A percentile compares a stretch with the other conserved stretches of the same genome.
Conservation (phyloP, 352 stramenopile genomes). For the Phytopythium kandeliae region DNA sequence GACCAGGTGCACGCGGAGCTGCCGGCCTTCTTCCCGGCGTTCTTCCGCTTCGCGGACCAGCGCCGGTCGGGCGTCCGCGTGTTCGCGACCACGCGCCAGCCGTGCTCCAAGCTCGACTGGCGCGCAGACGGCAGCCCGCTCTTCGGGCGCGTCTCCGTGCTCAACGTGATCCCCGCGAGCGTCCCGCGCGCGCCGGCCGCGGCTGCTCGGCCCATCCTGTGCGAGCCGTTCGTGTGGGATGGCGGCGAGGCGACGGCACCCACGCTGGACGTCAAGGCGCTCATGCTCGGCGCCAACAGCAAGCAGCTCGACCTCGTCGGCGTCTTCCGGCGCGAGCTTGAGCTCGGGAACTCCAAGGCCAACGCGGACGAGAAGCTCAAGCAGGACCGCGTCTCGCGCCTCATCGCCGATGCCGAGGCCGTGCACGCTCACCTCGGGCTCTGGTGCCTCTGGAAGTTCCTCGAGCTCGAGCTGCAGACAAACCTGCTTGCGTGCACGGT, state of each 20-base stretch:
- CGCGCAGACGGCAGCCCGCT: slow-evolving; percentile 41
- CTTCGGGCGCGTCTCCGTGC: slow-evolving; percentile 49
- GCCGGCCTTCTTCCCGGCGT: slow-evolving; percentile 45
- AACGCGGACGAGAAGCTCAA: slow-evolving; percentile 72
- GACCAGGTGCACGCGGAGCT: slow-evolving; percentile 58
- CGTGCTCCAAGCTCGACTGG: slow-evolving; percentile 50
- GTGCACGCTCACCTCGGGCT: slow-evolving; percentile 58
- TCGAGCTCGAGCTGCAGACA: slow-evolving; percentile 67
- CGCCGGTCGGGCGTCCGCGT: slow-evolving; percentile 21
- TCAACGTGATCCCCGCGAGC: slow-evolving; percentile 55
- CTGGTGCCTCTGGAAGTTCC: slow-evolving; percentile 80
- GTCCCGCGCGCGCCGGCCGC: slow-evolving; percentile 12
- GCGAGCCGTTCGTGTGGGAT: slow-evolving; percentile 30
- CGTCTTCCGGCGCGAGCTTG: slow-evolving; percentile 52
- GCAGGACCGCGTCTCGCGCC: slow-evolving; percentile 64
- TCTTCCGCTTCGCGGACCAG: slow-evolving; percentile 16
- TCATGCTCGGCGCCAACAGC: slow-evolving; percentile 58
- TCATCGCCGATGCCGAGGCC: slow-evolving; percentile 59
- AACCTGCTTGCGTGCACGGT: slow-evolving; percentile 71
- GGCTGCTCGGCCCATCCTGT: slow-evolving; percentile 36
- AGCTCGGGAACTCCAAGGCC: slow-evolving; percentile 66
- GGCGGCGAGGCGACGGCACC: slow-evolving; percentile 5
- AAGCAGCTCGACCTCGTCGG: slow-evolving; percentile 66
- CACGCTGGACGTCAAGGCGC: slow-evolving; percentile 37
- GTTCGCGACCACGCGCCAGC: slow-evolving; percentile 50